Base-by-base conservation (phyloP, 495 filamentous ascomycete species). In the Neurospora terricola region DNA sequence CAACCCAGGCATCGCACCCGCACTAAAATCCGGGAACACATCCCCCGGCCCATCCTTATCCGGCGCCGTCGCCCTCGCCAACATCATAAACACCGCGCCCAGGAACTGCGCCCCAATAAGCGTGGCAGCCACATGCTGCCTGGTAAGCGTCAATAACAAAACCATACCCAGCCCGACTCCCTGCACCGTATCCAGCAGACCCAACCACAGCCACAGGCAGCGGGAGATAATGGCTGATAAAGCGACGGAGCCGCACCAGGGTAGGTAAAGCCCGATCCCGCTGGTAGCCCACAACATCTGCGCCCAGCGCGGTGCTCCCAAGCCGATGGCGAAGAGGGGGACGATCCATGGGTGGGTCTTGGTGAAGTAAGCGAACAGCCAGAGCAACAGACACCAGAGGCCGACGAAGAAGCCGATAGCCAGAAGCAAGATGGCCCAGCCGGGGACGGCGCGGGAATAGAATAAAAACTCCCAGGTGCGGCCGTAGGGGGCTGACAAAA, bases 381-480 rank as follows among this genome's bases (percentile, higher is more conserved):
- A 74, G 27, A 90, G 83, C 0, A 84, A 36, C 12, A 75, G 76
- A 14, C 82, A 78, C 89, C 89, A 91, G 69, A 90, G 69, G 40
- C 83, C 70, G 69, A 88, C 79, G 78, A 90, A 90, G 83, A 91
- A 91, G 72, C 85, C 73, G 34, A 88, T 14, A 37, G 89, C 80
- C 16, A 90, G 77, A 8, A 88, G 73, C 36, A 82, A 75, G 59
- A 90, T 82, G 27, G 80, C 76, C 86, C 87, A 90, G 30, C 83
- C 74, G 6, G 85, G 83, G 2, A 84, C 83, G 75, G 87, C 83
- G 37, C 82, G 73, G 36, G 84, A 84, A 12, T 79, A 79, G 80
- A 85, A 90, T 43, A 90, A 82, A 74, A 87, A 90, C n/a, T 79
- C 80, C 88, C 89, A 90, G 76, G 87, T 89, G 42, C 88, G 86